phyloP scores from a whole-genome alignment of 345 rosid genomes.

The Bruguiera gymnorhiza region DNA sequence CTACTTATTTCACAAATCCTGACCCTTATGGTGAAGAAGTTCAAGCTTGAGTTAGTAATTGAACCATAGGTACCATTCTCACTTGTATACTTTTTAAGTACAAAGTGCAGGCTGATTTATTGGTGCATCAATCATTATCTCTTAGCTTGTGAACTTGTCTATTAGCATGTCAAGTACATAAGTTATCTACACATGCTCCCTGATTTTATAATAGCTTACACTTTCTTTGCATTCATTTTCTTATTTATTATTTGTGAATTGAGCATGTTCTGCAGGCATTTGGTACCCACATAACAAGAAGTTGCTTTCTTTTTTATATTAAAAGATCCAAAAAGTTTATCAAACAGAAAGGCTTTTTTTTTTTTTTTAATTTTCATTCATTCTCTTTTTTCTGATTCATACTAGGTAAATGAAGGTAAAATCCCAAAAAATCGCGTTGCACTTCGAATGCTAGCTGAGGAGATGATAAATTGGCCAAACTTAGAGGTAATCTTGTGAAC shows the following conservation, averaged over 20 bases:
- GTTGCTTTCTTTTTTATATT: not conserved
- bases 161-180: not conserved
- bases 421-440: slow-evolving; percentile 69
- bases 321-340: not conserved
- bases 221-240: too few species aligned
- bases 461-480: slow-evolving; percentile 88
- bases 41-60: too few species aligned
- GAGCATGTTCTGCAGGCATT: not conserved
- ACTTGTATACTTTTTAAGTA: not conserved
- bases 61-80: too few species aligned
- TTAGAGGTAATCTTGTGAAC: slow-evolving; percentile 55
- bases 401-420: slow-evolving; percentile 79
- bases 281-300: not conserved
- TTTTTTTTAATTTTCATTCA: not conserved
- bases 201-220: not conserved
- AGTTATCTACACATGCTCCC: not conserved
- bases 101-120: not conserved
- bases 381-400: slow-evolving; percentile 11
- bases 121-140: not conserved
- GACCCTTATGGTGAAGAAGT: too few species aligned
- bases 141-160: not conserved
- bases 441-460: slow-evolving; percentile 72
- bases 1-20: too few species aligned
- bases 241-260: not conserved
- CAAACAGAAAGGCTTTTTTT: not conserved